Percentiles rank a stretch among this genome's conserved stretches.
These are phyloP conservation scores for Termitomyces sp. DNA, from an alignment of 768 basidiomycete genomes.

Conservation along the genomic window DNA sequence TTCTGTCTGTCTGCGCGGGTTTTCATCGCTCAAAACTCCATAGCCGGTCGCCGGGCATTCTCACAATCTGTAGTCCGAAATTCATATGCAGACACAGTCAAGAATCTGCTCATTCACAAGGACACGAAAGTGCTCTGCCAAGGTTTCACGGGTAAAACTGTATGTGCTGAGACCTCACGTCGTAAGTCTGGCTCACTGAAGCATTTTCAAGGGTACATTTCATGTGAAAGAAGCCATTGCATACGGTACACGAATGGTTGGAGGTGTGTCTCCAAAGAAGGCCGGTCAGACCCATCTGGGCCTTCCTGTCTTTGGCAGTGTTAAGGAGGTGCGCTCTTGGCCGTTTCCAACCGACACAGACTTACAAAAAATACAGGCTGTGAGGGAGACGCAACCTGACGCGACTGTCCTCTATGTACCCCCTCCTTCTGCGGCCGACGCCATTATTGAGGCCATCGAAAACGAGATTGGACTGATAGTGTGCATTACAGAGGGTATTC, in stretches of 20 bases:
- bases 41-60: conserved; percentile 75
- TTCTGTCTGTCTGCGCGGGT: background rate
- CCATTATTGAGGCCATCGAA: conserved; percentile 98
- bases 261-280: conserved; percentile 95
- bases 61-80: conserved; percentile 67
- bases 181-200: background rate
- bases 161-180: conserved; percentile 26
- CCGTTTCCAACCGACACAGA: background rate
- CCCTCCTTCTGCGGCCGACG: conserved; percentile 92
- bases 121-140: conserved; percentile 94
- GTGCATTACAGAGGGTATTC: conserved; percentile 98
- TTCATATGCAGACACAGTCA: conserved; percentile 84
- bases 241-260: conserved; percentile 97
- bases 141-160: conserved; percentile 94
- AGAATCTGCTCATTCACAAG: conserved; percentile 88
- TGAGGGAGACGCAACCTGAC: conserved; percentile 79
- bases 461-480: conserved; percentile 97
- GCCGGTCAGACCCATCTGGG: conserved; percentile 95
- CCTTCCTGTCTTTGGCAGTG: conserved; percentile 88
- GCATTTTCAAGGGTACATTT: conserved; percentile 75
- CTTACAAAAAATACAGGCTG: conserved; percentile 51
- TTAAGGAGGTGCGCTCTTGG: conserved; percentile 64
- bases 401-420: conserved; percentile 97
- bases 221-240: conserved; percentile 90
- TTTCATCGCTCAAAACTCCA: conserved; percentile 5